Evolutionary conservation across 2,329 filamentous ascomycete species (phyloP), one percentile per base, ranked within the genome.

Genomic region (Orbilia ellipsospora): DNA sequence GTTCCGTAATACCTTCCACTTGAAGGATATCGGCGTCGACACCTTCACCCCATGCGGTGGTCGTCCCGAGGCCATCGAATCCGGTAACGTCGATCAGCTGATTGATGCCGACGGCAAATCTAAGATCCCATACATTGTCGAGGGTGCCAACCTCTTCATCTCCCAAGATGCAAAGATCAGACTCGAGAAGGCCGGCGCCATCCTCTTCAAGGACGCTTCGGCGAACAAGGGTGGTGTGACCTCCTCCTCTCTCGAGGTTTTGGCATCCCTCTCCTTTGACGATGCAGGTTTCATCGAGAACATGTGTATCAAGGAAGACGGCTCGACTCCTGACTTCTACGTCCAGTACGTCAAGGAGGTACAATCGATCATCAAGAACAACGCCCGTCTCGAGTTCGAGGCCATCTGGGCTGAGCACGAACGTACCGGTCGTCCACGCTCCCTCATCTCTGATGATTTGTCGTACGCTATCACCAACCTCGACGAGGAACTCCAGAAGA

Each of bases 211-310:
- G 85, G 95, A 99, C 83, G 95, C 95, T 4, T 97, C 93, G 44
- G 94, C 94, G 68, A 99, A 99, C 88, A 99, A 99, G 87, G 95
- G 95, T 78, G 95, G 95, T 82, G 95, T 99, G 54, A 99, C 95
- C 0, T 97, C 93, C 0, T 98, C 95, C 0, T 98, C 95, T 0
- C 89, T 98, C 36, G 95, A 99, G 81, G 95, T 99, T 4, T 88
- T 99, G 23, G 95, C 95, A 6, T 95, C 93, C 13, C 87, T 99
- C 69, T 95, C 93, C 48, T 98, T 99, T 81, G 92, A 99, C 80
- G 95, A 99, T 78, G 85, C 88, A 69, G 89, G 90, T 78, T 99
- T 99, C 84, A 87, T 91, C 62, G 86, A 93, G 83, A 90, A 99
- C 86, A 99, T 99, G 95, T 99, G 95, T 83, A 88, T 95, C 78